Evolutionary conservation across 768 basidiomycete species (phyloP).

Genomic region (Lactarius akahatsu): DNA sequence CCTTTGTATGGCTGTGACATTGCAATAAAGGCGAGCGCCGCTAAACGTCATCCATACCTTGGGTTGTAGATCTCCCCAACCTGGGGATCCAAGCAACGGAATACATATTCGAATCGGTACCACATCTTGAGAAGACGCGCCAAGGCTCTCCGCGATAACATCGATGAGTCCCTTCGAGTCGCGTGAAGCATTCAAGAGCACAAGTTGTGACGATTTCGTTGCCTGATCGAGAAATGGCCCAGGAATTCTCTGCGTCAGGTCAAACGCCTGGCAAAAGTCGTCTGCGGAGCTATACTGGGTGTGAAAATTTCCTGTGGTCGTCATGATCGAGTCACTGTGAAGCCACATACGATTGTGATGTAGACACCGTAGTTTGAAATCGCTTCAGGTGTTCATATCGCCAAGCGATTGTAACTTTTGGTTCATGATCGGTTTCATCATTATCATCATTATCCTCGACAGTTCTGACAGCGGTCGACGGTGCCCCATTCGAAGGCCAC

Average conservation of each 20-base stretch:
- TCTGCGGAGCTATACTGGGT: slow-evolving; percentile 46
- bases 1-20: slow-evolving; percentile 42
- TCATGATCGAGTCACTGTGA: slow-evolving; percentile 8
- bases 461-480: slow-evolving; percentile 34
- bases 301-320: slow-evolving; percentile 19
- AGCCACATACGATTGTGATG: slow-evolving; percentile 47
- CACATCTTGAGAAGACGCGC: slow-evolving; percentile 23
- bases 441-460: slow-evolving; percentile 42
- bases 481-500: slow-evolving; percentile 57
- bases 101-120: slow-evolving; percentile 27
- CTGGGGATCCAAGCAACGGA: slow-evolving; percentile 38
- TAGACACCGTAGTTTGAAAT: slow-evolving; percentile 80
- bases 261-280: slow-evolving; percentile 68
- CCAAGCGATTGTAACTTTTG: slow-evolving; percentile 94
- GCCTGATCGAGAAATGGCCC: slow-evolving; percentile 41
- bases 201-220: slow-evolving; percentile 19
- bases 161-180: slow-evolving; percentile 15
- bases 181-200: slow-evolving; percentile 17
- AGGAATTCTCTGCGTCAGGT: slow-evolving; percentile 66
- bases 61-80: slow-evolving; percentile 64
- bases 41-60: slow-evolving; percentile 45
- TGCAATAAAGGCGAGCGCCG: slow-evolving; percentile 1
- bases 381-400: slow-evolving; percentile 92
- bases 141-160: slow-evolving; percentile 19
- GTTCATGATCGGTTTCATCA: slow-evolving; percentile 41